Base-by-base conservation (phyloP, 2,329 filamentous ascomycete genomes). In the Calycina herbarum region DNA sequence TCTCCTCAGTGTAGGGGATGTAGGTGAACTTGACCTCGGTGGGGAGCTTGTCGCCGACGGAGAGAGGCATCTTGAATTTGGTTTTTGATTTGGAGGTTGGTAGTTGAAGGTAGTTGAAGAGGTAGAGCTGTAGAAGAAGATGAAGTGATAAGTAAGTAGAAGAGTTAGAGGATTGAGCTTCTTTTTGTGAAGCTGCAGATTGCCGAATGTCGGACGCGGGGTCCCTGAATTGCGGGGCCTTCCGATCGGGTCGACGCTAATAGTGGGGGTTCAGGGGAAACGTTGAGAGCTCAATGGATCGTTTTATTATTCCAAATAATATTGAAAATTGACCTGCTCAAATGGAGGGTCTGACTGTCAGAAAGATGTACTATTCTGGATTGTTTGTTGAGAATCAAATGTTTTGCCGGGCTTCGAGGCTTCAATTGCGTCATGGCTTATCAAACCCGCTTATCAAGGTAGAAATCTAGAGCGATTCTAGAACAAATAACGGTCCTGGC, bases 21-120 rank as follows among this genome's bases (percentile, higher is more conserved):
- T 94, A 95, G 75, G 87, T 90, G 84, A 97, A 97, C 78, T 84
- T 83, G 68, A 96, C 89, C 73, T 85, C 90, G 73, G 88, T 82
- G 72, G 94, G 94, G 85, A 98, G 94, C 77, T 83, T 82, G 79
- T 96, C 92, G 76, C 94, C 94, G 77, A 85, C 85, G 78, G 94
- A 74, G 64, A 73, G 66, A 68, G 73, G 60, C 71, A 75, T 72
- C 33, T 61, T 71, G 54, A 27, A 24, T 31, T 27, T 40, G 33
- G 42, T 48, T 15, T 60, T 6, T 15, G 54, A 4, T 10, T 8
- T 33, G 7, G 45, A 24, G 11, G 48, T 29, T 54, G 20, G 20
- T 13, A 24, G 48, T 54, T 27, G 20, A 29, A 29, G 27, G 48
- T 13, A 54, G 56, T 33, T 5, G 10, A 15, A 20, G 13, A 20